Evolutionary conservation across 192 early-diverging fungal species (phyloP), one percentile per base, ranked within the genome.

Genomic region (Entrophospora sp.): DNA sequence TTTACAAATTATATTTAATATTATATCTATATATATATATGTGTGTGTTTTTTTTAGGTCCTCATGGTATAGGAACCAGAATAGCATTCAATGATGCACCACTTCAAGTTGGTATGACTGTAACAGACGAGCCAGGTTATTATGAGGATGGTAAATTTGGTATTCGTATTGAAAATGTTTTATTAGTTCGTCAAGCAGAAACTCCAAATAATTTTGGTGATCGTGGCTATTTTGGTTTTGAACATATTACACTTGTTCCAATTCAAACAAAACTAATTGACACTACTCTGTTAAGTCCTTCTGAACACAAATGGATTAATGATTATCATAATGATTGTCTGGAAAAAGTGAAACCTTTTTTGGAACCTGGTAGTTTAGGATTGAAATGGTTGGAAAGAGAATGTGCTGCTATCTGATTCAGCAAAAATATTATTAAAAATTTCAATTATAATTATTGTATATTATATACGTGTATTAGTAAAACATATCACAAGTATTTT

Each of bases 41-140:
- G n/a, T n/a, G n/a, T 44, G 0, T 30, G 14, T 8, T 5, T 27
- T 27, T 1, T 25, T 27, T 22, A 66, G 64, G 95, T 0, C 96
- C 96, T 28, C 96, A 99, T 66, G 93, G 93, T 59, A 91, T 97
- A 56, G 90, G 90, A 18, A 81, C 87, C 42, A 83, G 94, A 35
- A 78, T 83, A 51, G 77, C 69, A 13, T 87, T 83, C 73, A 86
- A 93, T 70, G 86, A 89, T 45, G 81, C 80, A 5, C 85, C 88
- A 2, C 77, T 99, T 37, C 83, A 82, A 37, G 80, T 84, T 7
- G 94, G 94, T 16, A 99, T 99, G 96, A 94, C 89, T 0, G 86
- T 99, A 35, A 94, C 96, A 18, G 91, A 99, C 71, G 86, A 99
- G 75, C 96, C 96, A 18, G 96, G 96, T 1, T 99, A 91, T 80